Conservation (phyloP, 306 rosid genomes). For the Crataegus laevigata region DNA sequence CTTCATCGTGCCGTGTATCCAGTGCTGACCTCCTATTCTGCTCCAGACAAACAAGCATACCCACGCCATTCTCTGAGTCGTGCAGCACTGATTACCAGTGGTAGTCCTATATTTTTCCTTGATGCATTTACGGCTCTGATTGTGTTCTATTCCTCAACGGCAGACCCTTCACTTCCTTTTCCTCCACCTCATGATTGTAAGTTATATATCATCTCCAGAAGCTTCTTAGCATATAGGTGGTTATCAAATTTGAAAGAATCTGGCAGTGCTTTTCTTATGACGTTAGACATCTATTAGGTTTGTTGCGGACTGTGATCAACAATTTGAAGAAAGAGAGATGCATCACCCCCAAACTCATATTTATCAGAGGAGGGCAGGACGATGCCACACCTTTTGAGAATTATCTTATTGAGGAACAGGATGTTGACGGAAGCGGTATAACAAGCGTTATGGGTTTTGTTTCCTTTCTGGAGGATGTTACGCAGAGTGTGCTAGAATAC, state of each 20-base stretch:
- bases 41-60: slow-evolving; percentile 82
- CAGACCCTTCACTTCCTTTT: slow-evolving; percentile 72
- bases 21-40: slow-evolving; percentile 71
- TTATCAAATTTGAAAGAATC: slow-evolving; percentile 1
- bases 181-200: slow-evolving; percentile 99
- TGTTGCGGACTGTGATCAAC: slow-evolving; percentile 68
- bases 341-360: slow-evolving; percentile 82
- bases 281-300: slow-evolving; percentile 45
- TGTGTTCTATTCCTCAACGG: slow-evolving; percentile 87
- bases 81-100: slow-evolving; percentile 88
- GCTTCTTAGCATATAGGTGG: background rate
- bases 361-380: slow-evolving; percentile 82
- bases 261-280: slow-evolving; percentile 12
- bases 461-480: slow-evolving; percentile 65
- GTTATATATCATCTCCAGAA: slow-evolving; percentile 14
- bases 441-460: slow-evolving; percentile 83
- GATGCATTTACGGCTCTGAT: slow-evolving; percentile 85
- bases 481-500: slow-evolving; percentile 67
- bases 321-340: slow-evolving; percentile 81
- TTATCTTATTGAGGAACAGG: slow-evolving; percentile 93
- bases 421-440: slow-evolving; percentile 83
- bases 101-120: slow-evolving; percentile 95
- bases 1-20: slow-evolving; percentile 91
- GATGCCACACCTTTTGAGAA: slow-evolving; percentile 82
- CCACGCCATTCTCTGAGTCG: slow-evolving; percentile 92